Conservation (phyloP, 805 yeast species). For the Huiozyma sinensis region DNA sequence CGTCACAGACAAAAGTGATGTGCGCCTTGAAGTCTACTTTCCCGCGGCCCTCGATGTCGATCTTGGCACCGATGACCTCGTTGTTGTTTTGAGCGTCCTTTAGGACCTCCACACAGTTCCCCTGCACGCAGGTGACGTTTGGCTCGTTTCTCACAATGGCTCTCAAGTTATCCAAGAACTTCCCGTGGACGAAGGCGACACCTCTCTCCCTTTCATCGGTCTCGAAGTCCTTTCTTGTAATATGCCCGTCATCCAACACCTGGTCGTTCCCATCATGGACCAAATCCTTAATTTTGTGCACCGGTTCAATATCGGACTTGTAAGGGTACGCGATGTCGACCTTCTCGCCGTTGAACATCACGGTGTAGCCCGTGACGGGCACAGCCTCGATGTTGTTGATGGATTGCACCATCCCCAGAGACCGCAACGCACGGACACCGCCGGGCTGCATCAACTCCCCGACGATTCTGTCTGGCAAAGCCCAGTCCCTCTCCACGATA, state of each 20-base stretch:
- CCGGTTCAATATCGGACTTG: conserved; percentile 38
- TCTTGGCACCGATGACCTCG: conserved; percentile 69
- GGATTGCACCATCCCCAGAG: conserved; percentile 70
- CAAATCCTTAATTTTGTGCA: conserved; percentile 43
- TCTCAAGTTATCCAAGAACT: conserved; percentile 69
- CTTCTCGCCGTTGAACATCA: conserved; percentile 49
- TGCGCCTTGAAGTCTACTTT: conserved; percentile 42
- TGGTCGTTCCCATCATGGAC: conserved; percentile 52
- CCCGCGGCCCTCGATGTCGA: conserved; percentile 36
- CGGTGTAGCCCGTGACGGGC: conserved; percentile 69
- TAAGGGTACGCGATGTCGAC: conserved; percentile 63
- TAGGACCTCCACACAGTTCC: conserved; percentile 63
- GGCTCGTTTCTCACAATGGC: conserved; percentile 53
- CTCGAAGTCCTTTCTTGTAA: conserved; percentile 46
- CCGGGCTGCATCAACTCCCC: conserved; percentile 97
- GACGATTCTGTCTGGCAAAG: conserved; percentile 88
- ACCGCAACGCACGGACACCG: conserved; percentile 75
- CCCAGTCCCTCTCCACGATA: conserved; percentile 76
- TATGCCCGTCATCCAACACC: conserved; percentile 36
- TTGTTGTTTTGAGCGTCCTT: conserved; percentile 29
- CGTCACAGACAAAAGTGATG: conserved; percentile 77
- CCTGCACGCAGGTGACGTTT: conserved; percentile 72
- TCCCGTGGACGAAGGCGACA: conserved; percentile 88
- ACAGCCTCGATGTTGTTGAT: conserved; percentile 47
- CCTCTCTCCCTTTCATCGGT: conserved; percentile 51